Evolutionary conservation across 176 grass and related monocot species (phyloP), one percentile per base, ranked within the genome.

Genomic region (Guadua angustifolia): DNA sequence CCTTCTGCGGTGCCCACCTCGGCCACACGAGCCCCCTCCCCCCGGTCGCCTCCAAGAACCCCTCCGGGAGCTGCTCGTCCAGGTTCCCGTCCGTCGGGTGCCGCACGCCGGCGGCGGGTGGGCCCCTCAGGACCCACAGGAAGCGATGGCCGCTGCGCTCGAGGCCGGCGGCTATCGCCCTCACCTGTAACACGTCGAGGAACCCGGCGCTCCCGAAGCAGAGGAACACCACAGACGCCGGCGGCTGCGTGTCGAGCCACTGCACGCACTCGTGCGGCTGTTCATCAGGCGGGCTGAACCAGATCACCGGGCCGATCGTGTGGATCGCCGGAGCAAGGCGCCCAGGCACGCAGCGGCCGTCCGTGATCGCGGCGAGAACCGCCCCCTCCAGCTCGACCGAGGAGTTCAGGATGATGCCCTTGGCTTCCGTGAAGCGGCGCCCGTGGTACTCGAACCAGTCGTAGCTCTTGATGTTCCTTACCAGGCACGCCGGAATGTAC

Each of bases 191-290:
- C 36, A 66, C 74, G 12, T 71, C 33, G 81, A 66, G 63, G 59
- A 9, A 79, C 1, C 86, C 81, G 3, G 43, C 35, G 80, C 92
- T 94, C 9, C 92, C 86, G 51, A 89, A 91, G 89, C 92, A 94
- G 66, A 94, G 81, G 83, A 89, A 63, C 21, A 87, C 69, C 10
- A 94, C 89, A 16, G 92, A 91, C 16, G 47, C 66, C 22, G 17
- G 25, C 0, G 92, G 86, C n/a, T 91, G 92, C 56, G 50, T 38
- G 40, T 94, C 89, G 7, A 94, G 86, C 92, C 92, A 91, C 83
- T 19, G 81, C 3, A 74, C 25, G 47, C 81, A 84, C 46, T 46
- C 57, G 81, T 88, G 66, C 4, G 5, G 18, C 39, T 2, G 52
- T 15, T 59, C 16, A 4, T 32, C 39, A 7, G 66, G 51, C 7